Conservation (phyloP, 2,329 filamentous ascomycete genomes). For the Dactylella cylindrospora region DNA sequence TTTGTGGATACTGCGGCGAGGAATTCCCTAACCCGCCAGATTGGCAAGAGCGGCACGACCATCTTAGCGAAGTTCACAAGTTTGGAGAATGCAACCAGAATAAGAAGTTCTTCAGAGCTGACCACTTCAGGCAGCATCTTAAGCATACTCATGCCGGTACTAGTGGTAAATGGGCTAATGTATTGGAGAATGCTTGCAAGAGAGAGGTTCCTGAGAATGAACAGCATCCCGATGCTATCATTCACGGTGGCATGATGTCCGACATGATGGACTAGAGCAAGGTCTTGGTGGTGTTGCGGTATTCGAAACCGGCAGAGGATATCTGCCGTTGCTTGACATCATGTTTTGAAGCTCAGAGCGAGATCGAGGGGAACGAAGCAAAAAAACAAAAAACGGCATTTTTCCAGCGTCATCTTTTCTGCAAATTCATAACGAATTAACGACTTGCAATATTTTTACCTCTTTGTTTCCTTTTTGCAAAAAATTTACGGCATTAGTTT, state of each 20-base stretch:
- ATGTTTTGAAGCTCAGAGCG: too few relatives aligned
- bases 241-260: slow-evolving; percentile 33
- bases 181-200: slow-evolving; percentile 96
- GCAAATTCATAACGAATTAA: too few relatives aligned
- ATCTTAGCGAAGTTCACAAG: slow-evolving; percentile 89
- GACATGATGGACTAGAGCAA: slow-evolving; percentile 34
- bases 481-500: too few relatives aligned
- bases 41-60: slow-evolving; percentile 82
- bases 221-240: slow-evolving; percentile 29
- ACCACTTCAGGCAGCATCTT: slow-evolving; percentile 96
- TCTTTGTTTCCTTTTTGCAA: too few relatives aligned
- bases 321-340: too few relatives aligned
- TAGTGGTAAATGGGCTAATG: slow-evolving; percentile 98
- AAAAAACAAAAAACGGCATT: too few relatives aligned
- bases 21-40: slow-evolving; percentile 86
- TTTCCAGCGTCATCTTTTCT: too few relatives aligned
- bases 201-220: slow-evolving; percentile 69
- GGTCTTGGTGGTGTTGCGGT: too few relatives aligned
- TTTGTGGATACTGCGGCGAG: slow-evolving; percentile 92
- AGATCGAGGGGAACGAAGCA: too few relatives aligned
- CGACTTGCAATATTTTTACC: too few relatives aligned
- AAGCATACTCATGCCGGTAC: slow-evolving; percentile 97
- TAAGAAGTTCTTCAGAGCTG: slow-evolving; percentile 96
- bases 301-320: too few relatives aligned
- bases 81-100: slow-evolving; percentile 97